Conservation (phyloP, 371 early-diverging fungal genomes). For the Mucor plumbeus region DNA sequence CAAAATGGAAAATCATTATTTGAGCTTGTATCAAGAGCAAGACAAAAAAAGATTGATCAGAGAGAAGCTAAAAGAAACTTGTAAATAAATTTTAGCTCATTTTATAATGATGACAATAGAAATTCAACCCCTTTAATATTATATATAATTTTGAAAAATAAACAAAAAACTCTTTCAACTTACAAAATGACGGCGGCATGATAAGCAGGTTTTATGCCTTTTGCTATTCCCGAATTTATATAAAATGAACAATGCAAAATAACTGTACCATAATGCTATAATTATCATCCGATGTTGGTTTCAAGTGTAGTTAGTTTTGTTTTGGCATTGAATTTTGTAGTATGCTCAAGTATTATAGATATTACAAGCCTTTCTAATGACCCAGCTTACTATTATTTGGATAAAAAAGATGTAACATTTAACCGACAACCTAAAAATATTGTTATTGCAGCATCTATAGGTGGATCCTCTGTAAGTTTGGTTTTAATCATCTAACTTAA, state of each 20-base stretch:
- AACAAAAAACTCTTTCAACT: no score
- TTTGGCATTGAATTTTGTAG: background rate
- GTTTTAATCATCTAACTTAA: background rate
- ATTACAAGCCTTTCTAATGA: background rate
- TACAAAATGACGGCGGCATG: background rate
- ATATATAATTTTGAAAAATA: background rate
- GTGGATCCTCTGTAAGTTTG: slow-evolving; percentile 23
- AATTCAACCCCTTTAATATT: background rate
- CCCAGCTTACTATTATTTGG: background rate
- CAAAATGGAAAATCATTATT: slow-evolving; percentile 53
- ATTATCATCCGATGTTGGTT: background rate
- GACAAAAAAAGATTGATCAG: slow-evolving; percentile 36
- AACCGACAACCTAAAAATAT: slow-evolving; percentile 11
- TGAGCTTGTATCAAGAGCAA: slow-evolving; percentile 41
- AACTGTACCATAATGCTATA: background rate
- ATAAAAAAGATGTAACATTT: background rate
- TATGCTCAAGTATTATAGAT: background rate
- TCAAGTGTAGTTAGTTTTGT: slow-evolving; percentile 1
- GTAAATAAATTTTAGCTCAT: slow-evolving; percentile 3
- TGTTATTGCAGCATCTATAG: slow-evolving; percentile 16
- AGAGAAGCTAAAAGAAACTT: slow-evolving; percentile 34
- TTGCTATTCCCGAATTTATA: slow-evolving; percentile 6
- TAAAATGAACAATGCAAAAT: background rate
- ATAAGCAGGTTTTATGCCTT: slow-evolving; percentile 6
- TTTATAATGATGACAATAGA: background rate